These are phyloP conservation scores for Suhomyces kunorum DNA, from an alignment of 1,139 yeast species.

Conservation along the genomic window DNA sequence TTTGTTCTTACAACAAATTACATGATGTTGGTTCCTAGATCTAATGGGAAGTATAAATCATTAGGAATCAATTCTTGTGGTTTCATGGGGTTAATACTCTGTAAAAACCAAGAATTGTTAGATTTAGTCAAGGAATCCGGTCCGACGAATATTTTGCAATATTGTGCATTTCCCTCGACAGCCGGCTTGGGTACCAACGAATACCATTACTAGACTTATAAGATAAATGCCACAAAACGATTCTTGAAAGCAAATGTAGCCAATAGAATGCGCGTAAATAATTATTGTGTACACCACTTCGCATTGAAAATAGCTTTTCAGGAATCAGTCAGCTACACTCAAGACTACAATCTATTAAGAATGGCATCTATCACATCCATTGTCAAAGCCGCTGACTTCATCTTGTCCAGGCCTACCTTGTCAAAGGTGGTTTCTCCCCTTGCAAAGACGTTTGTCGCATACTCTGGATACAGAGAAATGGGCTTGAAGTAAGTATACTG, in stretches of 20 bases:
- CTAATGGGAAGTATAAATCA: conserved; percentile 38
- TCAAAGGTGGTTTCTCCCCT: conserved; percentile 76
- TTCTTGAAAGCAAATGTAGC: too few species aligned
- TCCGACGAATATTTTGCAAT: conserved; percentile 49
- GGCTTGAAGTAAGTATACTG: conserved; percentile 63
- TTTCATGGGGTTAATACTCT: conserved; percentile 72
- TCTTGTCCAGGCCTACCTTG: conserved; percentile 77
- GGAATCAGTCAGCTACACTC: neutral
- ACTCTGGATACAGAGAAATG: conserved; percentile 90
- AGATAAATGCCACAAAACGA: too few species aligned
- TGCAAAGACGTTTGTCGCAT: conserved; percentile 69
- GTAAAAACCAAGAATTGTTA: conserved; percentile 61
- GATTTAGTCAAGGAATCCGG: conserved; percentile 44
- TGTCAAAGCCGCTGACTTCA: conserved; percentile 78
- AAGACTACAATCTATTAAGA: conserved; percentile 4
- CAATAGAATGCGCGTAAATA: conserved; percentile 18
- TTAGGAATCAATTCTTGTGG: conserved; percentile 82
- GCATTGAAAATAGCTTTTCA: neutral
- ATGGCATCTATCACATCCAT: conserved; percentile 82
- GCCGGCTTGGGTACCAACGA: conserved; percentile 36
- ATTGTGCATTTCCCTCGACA: conserved; percentile 67
- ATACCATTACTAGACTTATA: conserved; percentile 34
- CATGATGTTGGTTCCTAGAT: conserved; percentile 86
- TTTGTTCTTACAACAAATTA: conserved; percentile 77
- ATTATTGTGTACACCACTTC: conserved; percentile 13